Base-by-base conservation (phyloP, 805 yeast species). In the Komagataella mondaviorum region DNA sequence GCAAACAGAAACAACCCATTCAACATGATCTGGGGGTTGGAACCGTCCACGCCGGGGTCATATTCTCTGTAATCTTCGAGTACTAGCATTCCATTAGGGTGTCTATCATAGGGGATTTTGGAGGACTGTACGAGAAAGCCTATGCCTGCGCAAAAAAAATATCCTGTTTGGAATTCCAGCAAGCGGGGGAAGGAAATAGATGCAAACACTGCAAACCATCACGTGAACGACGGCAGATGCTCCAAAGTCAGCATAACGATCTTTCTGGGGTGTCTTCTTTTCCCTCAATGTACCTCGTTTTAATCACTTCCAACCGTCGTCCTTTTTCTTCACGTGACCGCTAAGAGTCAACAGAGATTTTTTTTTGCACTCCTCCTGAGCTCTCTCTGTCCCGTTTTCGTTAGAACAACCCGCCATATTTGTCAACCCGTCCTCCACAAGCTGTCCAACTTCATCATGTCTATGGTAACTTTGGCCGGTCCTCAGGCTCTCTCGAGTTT, bases 401-500 rank as follows among this genome's bases (percentile, higher is more conserved):
- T 45, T 22, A 12, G 47, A 23, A 23, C 22, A 45, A 45, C 22
- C 24, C 23, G 6, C n/a, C 23, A 12, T 20, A 18, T 23, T 20
- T 45, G 22, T 23, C 20, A n/a, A n/a, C 6, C n/a, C 47, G 24
- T 14, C 22, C 47, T n/a, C 16, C 22, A 23, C 24, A 22, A 45
- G 24, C 47, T 16, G 30, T 48, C 44, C 39, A 17, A 18, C 23
- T 12, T 22, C 20, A 43, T 22, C 12, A 20, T 18, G 22, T 17
- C 55, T 18, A 60, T 77, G 71, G 64, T 76, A 59, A 69, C 78
- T 54, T 73, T 88, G 57, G 84, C 96, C 48, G 99, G 99, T 53
- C 95, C 96, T 49, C 78, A 77, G 62, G 97, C 96, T 55, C 74
- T 89, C 63, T 90, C 98, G 50, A 77, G 78, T 49, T 91, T 91